Conservation (phyloP, 2,329 filamentous ascomycete species). For the Zymoseptoria tritici region DNA sequence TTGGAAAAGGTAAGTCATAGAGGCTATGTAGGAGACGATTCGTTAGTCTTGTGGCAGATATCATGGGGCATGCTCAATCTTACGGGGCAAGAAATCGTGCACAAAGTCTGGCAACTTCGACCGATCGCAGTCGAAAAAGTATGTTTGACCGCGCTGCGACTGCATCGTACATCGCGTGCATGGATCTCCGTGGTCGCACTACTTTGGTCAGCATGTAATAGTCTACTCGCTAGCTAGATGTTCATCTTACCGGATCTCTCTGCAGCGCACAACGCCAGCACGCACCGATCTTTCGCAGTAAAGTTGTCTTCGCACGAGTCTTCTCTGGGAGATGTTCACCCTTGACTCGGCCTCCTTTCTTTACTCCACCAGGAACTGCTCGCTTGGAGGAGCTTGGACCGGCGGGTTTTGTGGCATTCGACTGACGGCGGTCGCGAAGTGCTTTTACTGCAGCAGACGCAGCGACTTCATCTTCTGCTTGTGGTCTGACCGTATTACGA, state of each 20-base stretch:
- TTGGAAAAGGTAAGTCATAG: constrained; percentile 36
- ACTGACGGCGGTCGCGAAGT: not conserved
- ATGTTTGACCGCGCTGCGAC: constrained; percentile 31
- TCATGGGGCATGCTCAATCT: constrained; percentile 4
- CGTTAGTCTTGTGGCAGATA: not conserved
- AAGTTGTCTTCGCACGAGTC: constrained; percentile 34
- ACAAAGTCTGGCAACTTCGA: constrained; percentile 40
- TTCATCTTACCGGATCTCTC: constrained; percentile 38
- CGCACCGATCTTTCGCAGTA: constrained; percentile 40
- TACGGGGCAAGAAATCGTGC: constrained; percentile 37
- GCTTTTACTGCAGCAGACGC: not conserved
- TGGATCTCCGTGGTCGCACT: constrained; percentile 25
- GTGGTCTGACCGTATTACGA: not conserved
- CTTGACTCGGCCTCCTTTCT: constrained; percentile 30
- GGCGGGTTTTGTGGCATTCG: not conserved
- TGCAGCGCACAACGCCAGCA: constrained; percentile 45
- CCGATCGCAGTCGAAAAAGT: constrained; percentile 39
- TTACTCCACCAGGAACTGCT: constrained; percentile 3
- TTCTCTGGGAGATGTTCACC: constrained; percentile 32
- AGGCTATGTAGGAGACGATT: constrained; percentile 16
- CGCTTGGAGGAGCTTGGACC: not conserved
- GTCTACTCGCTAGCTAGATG: no score
- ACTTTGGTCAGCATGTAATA: no score
- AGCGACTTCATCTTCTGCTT: not conserved
- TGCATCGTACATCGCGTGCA: constrained; percentile 27